Evolutionary conservation across 768 basidiomycete genomes (phyloP).

Genomic region (Leccinum barrowsii): DNA sequence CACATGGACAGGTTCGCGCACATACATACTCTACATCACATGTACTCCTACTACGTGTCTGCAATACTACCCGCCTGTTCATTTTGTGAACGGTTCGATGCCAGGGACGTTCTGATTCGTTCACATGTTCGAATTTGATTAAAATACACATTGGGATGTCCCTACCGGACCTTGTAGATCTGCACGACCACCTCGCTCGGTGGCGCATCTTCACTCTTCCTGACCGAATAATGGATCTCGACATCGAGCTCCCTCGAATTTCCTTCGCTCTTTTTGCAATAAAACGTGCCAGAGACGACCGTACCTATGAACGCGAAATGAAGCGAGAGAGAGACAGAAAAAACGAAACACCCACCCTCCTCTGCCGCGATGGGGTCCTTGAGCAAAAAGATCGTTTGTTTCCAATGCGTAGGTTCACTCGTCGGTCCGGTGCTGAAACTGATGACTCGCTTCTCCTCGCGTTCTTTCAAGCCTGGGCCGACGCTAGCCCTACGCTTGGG

Average conservation of each 20-base stretch:
- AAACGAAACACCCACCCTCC: constrained; percentile 52
- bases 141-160: background rate
- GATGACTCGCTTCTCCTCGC: constrained; percentile 38
- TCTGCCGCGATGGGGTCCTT: constrained; percentile 71
- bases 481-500: constrained; percentile 57
- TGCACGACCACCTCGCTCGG: constrained; percentile 57
- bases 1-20: constrained; percentile 1
- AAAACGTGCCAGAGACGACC: constrained; percentile 73
- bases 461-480: constrained; percentile 41
- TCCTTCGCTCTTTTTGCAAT: constrained; percentile 69
- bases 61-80: constrained; percentile 6
- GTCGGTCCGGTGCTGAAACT: constrained; percentile 91
- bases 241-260: constrained; percentile 90
- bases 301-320: constrained; percentile 47
- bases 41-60: constrained; percentile 11
- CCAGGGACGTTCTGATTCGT: background rate
- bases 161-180: constrained; percentile 72
- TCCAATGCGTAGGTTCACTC: constrained; percentile 93
- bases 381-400: constrained; percentile 88
- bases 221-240: constrained; percentile 76
- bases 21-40: background rate
- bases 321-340: background rate
- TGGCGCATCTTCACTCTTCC: constrained; percentile 34
- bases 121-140: background rate
- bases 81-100: background rate